phyloP scores from a whole-genome alignment of 805 yeast species.

The Lachancea meyersii region DNA sequence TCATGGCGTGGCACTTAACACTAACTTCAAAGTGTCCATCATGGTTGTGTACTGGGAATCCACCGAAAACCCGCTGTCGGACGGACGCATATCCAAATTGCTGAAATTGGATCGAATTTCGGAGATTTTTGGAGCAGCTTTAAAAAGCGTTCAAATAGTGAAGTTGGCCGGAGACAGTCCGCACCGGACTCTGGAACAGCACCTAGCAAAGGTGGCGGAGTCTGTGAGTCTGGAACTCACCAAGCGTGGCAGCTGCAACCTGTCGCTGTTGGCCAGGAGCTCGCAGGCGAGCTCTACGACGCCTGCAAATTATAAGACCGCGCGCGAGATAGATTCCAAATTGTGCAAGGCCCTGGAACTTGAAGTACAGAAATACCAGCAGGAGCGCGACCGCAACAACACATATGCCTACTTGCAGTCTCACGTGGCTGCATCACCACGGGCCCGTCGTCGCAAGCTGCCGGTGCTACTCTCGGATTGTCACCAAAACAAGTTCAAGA shows the following conservation, averaged over 20 bases:
- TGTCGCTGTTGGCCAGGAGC: slow-evolving; percentile 10
- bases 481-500: slow-evolving; percentile 23
- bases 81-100: slow-evolving; percentile 14
- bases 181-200: slow-evolving; percentile 27
- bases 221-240: slow-evolving; percentile 26
- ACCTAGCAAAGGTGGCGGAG: slow-evolving; percentile 25
- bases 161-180: slow-evolving; percentile 29
- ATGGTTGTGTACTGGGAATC: slow-evolving; percentile 38
- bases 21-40: slow-evolving; percentile 32
- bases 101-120: slow-evolving; percentile 28
- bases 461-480: slow-evolving; percentile 29
- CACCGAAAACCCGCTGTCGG: slow-evolving; percentile 24
- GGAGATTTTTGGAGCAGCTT: slow-evolving; percentile 25
- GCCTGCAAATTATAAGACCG: slow-evolving; percentile 2
- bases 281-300: slow-evolving; percentile 5
- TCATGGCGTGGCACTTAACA: slow-evolving; percentile 32
- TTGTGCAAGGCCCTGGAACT: slow-evolving; percentile 25
- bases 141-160: slow-evolving; percentile 26
- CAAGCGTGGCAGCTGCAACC: slow-evolving; percentile 32
- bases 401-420: slow-evolving; percentile 28
- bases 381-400: slow-evolving; percentile 17
- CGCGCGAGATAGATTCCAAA: slow-evolving; percentile 22
- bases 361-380: slow-evolving; percentile 16
- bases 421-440: slow-evolving; percentile 30
- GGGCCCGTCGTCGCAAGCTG: slow-evolving; percentile 23